Base-by-base conservation (phyloP, 176 grass and related monocot species). In the Hyparrhenia diplandra region DNA sequence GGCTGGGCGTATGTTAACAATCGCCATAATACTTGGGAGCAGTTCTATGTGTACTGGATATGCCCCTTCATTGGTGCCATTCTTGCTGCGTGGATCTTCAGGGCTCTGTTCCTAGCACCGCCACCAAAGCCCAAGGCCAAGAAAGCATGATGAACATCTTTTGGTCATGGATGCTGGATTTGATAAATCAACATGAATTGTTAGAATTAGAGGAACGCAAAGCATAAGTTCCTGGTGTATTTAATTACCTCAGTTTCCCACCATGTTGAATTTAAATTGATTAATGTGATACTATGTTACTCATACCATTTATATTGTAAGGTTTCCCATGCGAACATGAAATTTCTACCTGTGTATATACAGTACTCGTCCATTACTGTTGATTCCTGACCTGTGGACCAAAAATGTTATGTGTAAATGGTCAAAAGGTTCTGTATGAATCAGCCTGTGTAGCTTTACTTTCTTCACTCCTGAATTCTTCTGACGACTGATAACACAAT, bases 31-130 rank as follows among this genome's bases (percentile, higher is more conserved):
- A 98, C 92, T 0, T 98, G 92, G 92, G 95, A 98, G 47, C 95
- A 98, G 74, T 90, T 98, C 59, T 98, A 98, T 16, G 95, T 98
- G n/a, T 98, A 98, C 71, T 98, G 95, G 95, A 98, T 98, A 90
- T 91, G 95, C 89, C 95, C 95, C 16, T 98, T 98, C 18, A 18
- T 94, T 58, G 95, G 92, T 42, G 90, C 92, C 43, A 80, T 94
- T 84, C 70, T 92, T 66, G 95, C 95, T 63, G 95, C 90, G 30
- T 92, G 83, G 81, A 87, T 75, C 67, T 98, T 98, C 82, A 91
- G 72, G 75, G 54, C 85, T 29, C 2, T n/a, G n/a, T 94, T 91
- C 58, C 77, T 85, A 2, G 39, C 7, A 39, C 82, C 67, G 1
- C 21, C 84, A 62, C 78, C 88, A 8, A 77, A 87, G 31, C 78